A percentile compares a stretch with the other conserved stretches of the same genome.
phyloP scores from a whole-genome alignment of 2,329 filamentous ascomycete species.

The Sporothrix dimorphospora region DNA sequence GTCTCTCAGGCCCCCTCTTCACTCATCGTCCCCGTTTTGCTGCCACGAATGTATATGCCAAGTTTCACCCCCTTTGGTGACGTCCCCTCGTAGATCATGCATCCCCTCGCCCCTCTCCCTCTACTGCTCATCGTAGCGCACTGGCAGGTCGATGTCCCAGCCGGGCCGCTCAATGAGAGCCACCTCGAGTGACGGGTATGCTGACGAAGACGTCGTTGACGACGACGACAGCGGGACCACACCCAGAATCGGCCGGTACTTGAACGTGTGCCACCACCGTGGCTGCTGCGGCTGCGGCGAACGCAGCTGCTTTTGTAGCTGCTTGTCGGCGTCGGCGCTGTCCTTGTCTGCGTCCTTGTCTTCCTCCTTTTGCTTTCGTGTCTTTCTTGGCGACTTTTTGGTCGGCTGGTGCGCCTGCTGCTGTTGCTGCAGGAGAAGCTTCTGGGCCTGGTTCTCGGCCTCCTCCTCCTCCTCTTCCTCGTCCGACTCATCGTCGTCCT shows the following conservation, averaged over 20 bases:
- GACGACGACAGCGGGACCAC: constrained; percentile 51
- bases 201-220: background rate
- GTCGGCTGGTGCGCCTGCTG: background rate
- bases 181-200: constrained; percentile 64
- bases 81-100: background rate
- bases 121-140: constrained; percentile 55
- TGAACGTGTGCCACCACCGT: constrained; percentile 79
- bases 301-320: constrained; percentile 11
- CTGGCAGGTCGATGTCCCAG: constrained; percentile 79
- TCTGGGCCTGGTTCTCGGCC: background rate
- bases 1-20: background rate
- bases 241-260: constrained; percentile 92
- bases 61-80: background rate
- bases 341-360: constrained; percentile 18
- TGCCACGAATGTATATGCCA: background rate
- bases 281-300: constrained; percentile 35
- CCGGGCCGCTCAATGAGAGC: constrained; percentile 84
- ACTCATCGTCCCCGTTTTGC: too few species aligned
- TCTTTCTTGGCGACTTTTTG: constrained; percentile 16
- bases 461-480: constrained; percentile 36
- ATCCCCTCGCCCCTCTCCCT: background rate
- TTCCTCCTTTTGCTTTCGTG: constrained; percentile 12
- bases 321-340: constrained; percentile 27
- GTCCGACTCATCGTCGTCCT: constrained; percentile 35
- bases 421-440: background rate